Base-by-base conservation (phyloP, 306 rosid species). In the Lupinus albus region DNA sequence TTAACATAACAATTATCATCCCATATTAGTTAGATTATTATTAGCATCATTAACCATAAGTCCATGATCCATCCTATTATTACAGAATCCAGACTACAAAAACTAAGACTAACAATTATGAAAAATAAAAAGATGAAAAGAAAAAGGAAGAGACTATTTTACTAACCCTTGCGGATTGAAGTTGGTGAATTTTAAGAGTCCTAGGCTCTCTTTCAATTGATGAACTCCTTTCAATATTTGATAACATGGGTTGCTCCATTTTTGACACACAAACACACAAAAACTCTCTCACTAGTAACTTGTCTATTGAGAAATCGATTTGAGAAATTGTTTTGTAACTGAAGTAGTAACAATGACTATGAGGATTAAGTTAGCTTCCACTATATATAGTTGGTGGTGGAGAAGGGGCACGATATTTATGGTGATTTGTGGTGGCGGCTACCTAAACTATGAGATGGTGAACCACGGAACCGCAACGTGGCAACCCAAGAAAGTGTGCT, bases 161-260 rank as follows among this genome's bases (percentile, higher is more conserved):
- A 47, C 59, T 4, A n/a, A 86, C 92, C 81, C 95, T 86, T 5
- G 95, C 97, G 2, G 72, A 73, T 33, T 83, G 82, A 67, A 91
- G 71, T 74, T 91, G 90, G 25, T 71, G 49, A 41, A 85, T 64
- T 18, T 60, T 44, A 3, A 91, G 84, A 75, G 97, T 88, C 16
- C 84, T 86, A 17, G 97, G 97, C 82, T 91, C 97, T 14, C 74
- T 82, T 61, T 91, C 97, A 36, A 91, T 91, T 0, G 97, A 91
- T 4, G 88, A 88, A 64, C 75, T 88, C 64, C 95, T 77, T 11
- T 80, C 81, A 36, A 86, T 5, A 33, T 6, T 76, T 8, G 68
- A 5, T 39, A 71, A 66, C 71, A 55, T 55, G 6, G 77, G 8
- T 6, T 56, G 70, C 71, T 73, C 79, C 84, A 80, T 78, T 57